Percentiles rank a stretch among this genome's conserved stretches.
These are phyloP conservation scores for Collybia sordida DNA, from an alignment of 768 basidiomycete genomes.

Conservation along the genomic window DNA sequence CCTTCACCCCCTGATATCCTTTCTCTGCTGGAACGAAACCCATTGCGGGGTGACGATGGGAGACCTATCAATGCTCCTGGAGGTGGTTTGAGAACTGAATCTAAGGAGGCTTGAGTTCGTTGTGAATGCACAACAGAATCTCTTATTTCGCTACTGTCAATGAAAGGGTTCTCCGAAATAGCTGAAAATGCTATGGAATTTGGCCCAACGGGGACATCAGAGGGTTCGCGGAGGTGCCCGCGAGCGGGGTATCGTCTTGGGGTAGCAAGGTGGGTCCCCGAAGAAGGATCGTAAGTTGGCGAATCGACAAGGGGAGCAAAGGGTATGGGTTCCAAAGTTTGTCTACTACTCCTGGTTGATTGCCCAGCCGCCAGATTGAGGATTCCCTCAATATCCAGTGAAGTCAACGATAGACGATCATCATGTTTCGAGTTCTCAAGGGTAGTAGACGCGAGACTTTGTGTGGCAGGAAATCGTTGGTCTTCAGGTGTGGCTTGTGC, in stretches of 20 bases:
- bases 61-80: conserved; percentile 14
- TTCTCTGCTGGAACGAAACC: not conserved
- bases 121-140: conserved; percentile 14
- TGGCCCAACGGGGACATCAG: conserved; percentile 28
- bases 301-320: conserved; percentile 11
- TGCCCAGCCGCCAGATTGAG: conserved; percentile 51
- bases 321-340: conserved; percentile 20
- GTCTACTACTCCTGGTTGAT: conserved; percentile 22
- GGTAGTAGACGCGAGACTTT: not conserved
- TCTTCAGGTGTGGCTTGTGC: conserved; percentile 27
- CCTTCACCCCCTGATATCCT: not conserved
- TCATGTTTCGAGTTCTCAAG: not conserved
- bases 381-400: conserved; percentile 52
- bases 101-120: conserved; percentile 1
- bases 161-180: conserved; percentile 22
- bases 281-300: conserved; percentile 8
- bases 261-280: not conserved
- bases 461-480: conserved; percentile 14
- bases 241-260: conserved; percentile 13
- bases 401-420: conserved; percentile 30
- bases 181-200: conserved; percentile 25
- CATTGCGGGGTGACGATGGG: conserved; percentile 20
- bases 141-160: conserved; percentile 2
- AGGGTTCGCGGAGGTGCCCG: conserved; percentile 25
- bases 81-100: conserved; percentile 4